Conservation (phyloP, 768 basidiomycete species). For the Serendipita indica region DNA sequence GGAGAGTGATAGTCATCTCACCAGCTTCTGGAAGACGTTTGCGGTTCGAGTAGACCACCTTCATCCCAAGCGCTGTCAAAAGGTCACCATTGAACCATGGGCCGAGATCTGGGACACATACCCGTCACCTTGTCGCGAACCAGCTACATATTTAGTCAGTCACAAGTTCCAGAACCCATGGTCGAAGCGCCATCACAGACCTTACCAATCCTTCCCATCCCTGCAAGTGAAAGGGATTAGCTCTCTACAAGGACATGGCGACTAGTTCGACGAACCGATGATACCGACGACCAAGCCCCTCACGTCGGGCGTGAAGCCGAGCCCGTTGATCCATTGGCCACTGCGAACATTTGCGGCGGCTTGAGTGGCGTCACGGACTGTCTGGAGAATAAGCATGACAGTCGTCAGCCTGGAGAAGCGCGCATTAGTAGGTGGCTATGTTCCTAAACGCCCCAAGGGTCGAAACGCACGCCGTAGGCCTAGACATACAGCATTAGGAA, state of each 20-base stretch:
- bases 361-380: conserved; percentile 15
- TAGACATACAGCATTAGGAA: neutral
- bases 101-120: neutral
- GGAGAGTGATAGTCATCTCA: conserved; percentile 7
- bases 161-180: neutral
- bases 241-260: neutral
- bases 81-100: conserved; percentile 14
- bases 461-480: conserved; percentile 10
- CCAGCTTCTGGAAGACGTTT: conserved; percentile 15
- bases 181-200: conserved; percentile 7
- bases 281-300: conserved; percentile 20
- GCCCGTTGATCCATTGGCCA: conserved; percentile 15
- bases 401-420: conserved; percentile 11
- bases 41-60: conserved; percentile 22
- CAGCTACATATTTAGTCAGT: neutral
- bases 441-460: neutral
- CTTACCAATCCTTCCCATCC: conserved; percentile 24
- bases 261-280: conserved; percentile 17
- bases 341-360: conserved; percentile 15
- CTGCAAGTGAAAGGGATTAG: neutral
- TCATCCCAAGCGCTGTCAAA: conserved; percentile 21
- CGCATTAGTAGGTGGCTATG: conserved; percentile 6
- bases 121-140: conserved; percentile 5
- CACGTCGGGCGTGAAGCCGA: conserved; percentile 14
- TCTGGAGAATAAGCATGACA: conserved; percentile 16